Conservation (phyloP, 2,329 filamentous ascomycete genomes). For the Bipolaris gigantea region DNA sequence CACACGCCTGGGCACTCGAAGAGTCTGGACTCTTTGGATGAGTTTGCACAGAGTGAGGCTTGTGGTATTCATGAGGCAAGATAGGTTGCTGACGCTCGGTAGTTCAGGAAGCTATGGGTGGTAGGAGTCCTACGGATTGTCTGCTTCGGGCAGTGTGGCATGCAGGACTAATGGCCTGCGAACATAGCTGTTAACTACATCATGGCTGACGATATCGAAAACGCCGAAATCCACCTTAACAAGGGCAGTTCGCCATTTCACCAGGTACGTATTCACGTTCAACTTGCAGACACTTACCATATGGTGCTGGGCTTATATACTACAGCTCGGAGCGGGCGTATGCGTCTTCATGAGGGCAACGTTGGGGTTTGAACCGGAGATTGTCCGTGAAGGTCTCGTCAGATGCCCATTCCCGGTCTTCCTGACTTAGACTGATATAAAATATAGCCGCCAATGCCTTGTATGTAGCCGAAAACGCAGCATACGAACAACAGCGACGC, state of each 20-base stretch:
- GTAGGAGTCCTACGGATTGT: conserved; percentile 29
- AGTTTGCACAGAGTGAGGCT: conserved; percentile 57
- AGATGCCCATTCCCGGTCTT: neutral
- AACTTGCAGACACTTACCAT: neutral
- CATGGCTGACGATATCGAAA: conserved; percentile 87
- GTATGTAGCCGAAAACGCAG: conserved; percentile 72
- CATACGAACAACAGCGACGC: conserved; percentile 74
- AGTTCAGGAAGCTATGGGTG: conserved; percentile 54
- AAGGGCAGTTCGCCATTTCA: conserved; percentile 85
- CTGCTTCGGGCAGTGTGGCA: neutral
- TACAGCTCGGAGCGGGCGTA: conserved; percentile 74
- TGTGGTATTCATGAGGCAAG: neutral
- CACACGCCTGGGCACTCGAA: conserved; percentile 50
- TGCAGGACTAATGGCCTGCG: conserved; percentile 30
- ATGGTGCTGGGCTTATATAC: conserved; percentile 21
- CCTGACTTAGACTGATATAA: conserved; percentile 6
- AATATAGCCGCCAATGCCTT: conserved; percentile 68
- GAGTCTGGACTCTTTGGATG: conserved; percentile 60
- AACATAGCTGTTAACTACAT: conserved; percentile 67
- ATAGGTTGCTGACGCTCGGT: conserved; percentile 20
- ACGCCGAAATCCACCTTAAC: conserved; percentile 72
- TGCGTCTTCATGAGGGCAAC: conserved; percentile 84
- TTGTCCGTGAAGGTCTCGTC: conserved; percentile 73
- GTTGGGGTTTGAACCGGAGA: conserved; percentile 86
- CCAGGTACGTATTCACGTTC: conserved; percentile 51